phyloP scores from a whole-genome alignment of 2,329 filamentous ascomycete species.

The Dothistroma pini region DNA sequence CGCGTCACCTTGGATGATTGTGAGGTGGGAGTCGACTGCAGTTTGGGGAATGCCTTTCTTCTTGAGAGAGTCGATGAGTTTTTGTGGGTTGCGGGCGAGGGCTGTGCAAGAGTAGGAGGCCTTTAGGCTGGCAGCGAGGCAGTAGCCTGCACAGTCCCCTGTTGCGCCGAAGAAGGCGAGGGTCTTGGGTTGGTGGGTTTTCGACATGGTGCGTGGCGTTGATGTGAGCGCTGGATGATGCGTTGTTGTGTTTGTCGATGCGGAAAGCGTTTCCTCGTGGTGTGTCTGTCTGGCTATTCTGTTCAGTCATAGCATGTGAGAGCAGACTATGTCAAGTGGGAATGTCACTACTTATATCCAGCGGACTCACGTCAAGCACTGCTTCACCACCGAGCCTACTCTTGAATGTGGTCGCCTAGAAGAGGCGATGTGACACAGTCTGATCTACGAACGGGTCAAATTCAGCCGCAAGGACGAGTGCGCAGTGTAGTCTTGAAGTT shows the following conservation, averaged over 20 bases:
- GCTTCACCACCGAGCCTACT: neutral
- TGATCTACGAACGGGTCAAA: neutral
- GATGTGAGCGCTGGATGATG: constrained; percentile 18
- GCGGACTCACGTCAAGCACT: too few species aligned
- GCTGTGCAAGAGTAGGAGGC: constrained; percentile 46
- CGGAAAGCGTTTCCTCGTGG: too few species aligned
- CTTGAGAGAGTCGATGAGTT: constrained; percentile 45
- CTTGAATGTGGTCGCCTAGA: neutral
- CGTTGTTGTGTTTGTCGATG: too few species aligned
- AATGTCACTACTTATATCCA: constrained; percentile 17
- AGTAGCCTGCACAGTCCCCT: constrained; percentile 46
- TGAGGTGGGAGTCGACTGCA: constrained; percentile 41
- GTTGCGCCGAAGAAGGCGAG: constrained; percentile 54
- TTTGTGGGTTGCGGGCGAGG: constrained; percentile 49
- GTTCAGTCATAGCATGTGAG: too few species aligned
- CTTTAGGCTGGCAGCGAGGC: constrained; percentile 39
- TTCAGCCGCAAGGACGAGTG: neutral
- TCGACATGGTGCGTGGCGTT: constrained; percentile 35
- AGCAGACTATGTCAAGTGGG: constrained; percentile 8
- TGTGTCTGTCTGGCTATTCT: too few species aligned
- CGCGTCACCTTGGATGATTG: constrained; percentile 48
- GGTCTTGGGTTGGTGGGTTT: constrained; percentile 26
- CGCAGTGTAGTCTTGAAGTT: too few species aligned
- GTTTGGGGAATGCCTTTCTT: constrained; percentile 39
- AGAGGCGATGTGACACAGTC: neutral